phyloP scores from a whole-genome alignment of 305 asterid genomes.

The Rubia peregrina region DNA sequence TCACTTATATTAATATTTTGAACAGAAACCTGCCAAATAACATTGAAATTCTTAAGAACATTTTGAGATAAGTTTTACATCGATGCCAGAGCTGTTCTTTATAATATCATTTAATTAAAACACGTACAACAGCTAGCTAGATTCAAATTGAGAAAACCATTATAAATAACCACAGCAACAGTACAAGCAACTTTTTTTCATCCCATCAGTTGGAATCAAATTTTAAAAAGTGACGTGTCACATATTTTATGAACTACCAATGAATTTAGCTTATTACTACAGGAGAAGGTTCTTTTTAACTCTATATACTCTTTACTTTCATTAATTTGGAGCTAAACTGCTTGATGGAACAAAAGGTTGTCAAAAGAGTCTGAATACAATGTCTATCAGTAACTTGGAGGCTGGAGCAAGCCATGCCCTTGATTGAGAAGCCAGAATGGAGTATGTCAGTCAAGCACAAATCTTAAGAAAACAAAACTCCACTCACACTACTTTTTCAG shows the following conservation, averaged over 20 bases:
- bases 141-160: neutral
- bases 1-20: conserved; percentile 69
- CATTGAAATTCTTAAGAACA: neutral
- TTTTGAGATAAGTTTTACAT: neutral
- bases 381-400: neutral
- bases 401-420: neutral
- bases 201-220: neutral
- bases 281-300: neutral
- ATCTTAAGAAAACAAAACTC: neutral
- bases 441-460: neutral
- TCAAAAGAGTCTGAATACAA: neutral
- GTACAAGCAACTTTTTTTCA: neutral
- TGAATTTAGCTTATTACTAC: neutral
- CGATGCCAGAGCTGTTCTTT: neutral
- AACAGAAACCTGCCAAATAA: conserved; percentile 50
- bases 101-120: neutral
- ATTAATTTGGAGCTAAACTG: neutral
- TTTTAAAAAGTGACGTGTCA: neutral
- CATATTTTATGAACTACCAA: neutral
- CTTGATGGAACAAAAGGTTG: neutral
- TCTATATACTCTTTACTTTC: neutral
- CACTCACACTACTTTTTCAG: neutral
- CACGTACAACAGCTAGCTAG: too few relatives aligned
- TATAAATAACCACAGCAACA: neutral
- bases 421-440: neutral